Conservation (phyloP, 371 early-diverging fungal species). For the Rhizopus stolonifer region DNA sequence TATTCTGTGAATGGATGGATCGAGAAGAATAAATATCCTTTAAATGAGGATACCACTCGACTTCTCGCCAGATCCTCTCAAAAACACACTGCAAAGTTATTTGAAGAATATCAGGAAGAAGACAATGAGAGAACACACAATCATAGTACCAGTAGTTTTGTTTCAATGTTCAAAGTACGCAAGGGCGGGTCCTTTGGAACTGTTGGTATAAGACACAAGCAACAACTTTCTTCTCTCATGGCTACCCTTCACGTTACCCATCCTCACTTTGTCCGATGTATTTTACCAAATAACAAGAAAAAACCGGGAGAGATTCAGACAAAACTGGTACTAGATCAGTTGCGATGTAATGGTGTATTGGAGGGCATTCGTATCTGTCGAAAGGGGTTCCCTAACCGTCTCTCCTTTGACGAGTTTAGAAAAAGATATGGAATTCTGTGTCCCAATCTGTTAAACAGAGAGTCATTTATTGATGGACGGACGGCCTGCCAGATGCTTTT, state of each 20-base stretch:
- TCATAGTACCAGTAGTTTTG: background rate
- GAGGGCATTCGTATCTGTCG: constrained; percentile 99
- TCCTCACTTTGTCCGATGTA: constrained; percentile 99
- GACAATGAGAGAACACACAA: background rate
- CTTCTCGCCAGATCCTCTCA: constrained; percentile 85
- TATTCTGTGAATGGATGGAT: constrained; percentile 97
- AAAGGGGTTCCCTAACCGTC: constrained; percentile 97
- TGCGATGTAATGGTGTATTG: constrained; percentile 99
- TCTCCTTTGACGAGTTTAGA: constrained; percentile 96
- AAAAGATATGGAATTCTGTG: constrained; percentile 94
- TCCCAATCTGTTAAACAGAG: constrained; percentile 51
- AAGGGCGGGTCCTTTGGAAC: constrained; percentile 92
- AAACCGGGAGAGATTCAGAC: constrained; percentile 80
- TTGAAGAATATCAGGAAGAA: constrained; percentile 75
- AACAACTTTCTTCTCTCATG: constrained; percentile 94
- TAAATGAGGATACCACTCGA: constrained; percentile 94
- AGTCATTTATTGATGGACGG: constrained; percentile 89
- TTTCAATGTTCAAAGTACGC: constrained; percentile 32
- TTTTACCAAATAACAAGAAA: constrained; percentile 97
- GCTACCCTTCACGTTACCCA: constrained; percentile 88
- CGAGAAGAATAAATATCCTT: constrained; percentile 99
- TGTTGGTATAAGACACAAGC: constrained; percentile 96
- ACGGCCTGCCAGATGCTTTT: constrained; percentile 80
- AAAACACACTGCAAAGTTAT: constrained; percentile 76
- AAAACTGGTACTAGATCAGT: constrained; percentile 91